These are phyloP conservation scores for Dimocarpus longan DNA, from an alignment of 345 rosid genomes.

Conservation along the genomic window DNA sequence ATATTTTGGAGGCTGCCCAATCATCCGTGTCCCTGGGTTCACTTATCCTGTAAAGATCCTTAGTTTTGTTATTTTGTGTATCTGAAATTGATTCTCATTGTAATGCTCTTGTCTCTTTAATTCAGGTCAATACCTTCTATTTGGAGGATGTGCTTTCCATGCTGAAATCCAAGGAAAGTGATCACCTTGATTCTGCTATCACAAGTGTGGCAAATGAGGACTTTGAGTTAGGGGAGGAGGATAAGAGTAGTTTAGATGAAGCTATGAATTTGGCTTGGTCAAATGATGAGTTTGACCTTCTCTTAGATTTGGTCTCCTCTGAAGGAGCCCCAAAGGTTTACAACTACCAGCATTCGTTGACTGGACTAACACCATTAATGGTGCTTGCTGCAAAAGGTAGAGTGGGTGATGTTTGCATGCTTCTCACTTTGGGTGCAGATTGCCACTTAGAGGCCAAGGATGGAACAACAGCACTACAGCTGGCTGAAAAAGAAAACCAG, in stretches of 20 bases:
- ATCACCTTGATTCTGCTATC: constrained; percentile 52
- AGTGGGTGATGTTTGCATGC: constrained; percentile 80
- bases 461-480: constrained; percentile 65
- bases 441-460: constrained; percentile 58
- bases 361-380: constrained; percentile 82
- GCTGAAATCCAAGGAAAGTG: constrained; percentile 56
- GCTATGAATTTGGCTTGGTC: constrained; percentile 83
- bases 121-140: constrained; percentile 71
- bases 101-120: constrained; percentile 27
- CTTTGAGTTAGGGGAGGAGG: constrained; percentile 60
- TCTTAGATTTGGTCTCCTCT: constrained; percentile 69
- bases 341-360: constrained; percentile 74
- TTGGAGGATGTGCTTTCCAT: constrained; percentile 87
- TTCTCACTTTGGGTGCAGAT: constrained; percentile 76
- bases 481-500: constrained; percentile 69
- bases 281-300: constrained; percentile 77
- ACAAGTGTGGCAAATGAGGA: constrained; percentile 36
- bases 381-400: constrained; percentile 89
- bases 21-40: constrained; percentile 89
- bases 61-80: constrained; percentile 3
- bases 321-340: constrained; percentile 54
- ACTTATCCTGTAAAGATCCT: constrained; percentile 70
- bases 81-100: constrained; percentile 18
- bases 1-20: constrained; percentile 96
- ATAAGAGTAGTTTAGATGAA: constrained; percentile 71